These are phyloP conservation scores for Blastocystis sp. DNA, from an alignment of 352 stramenopile species.

Conservation along the genomic window DNA sequence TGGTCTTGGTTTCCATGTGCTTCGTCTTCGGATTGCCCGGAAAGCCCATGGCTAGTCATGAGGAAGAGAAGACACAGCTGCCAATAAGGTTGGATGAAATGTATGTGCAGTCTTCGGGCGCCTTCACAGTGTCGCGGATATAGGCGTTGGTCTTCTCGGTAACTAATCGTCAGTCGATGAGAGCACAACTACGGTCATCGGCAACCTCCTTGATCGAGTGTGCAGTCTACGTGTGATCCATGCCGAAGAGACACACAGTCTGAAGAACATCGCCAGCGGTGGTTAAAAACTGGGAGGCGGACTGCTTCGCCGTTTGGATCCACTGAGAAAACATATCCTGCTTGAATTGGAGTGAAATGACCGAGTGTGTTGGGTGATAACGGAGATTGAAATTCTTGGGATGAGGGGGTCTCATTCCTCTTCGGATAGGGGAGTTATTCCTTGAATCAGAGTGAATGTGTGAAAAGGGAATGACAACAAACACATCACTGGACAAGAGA, in stretches of 20 bases:
- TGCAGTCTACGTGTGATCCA: slow-evolving; percentile 6
- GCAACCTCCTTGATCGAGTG: slow-evolving; percentile 47
- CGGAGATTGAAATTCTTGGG: not conserved
- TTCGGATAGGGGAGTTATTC: too few relatives aligned
- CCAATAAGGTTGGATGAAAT: slow-evolving; percentile 55
- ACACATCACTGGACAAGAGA: not conserved
- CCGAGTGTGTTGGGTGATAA: not conserved
- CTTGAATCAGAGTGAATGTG: not conserved
- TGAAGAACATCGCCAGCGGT: slow-evolving; percentile 19
- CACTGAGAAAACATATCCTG: slow-evolving; percentile 40
- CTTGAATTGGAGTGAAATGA: not conserved
- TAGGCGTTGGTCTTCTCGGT: slow-evolving; percentile 53
- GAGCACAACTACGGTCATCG: not conserved
- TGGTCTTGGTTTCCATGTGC: slow-evolving; percentile 10
- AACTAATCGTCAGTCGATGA: not conserved
- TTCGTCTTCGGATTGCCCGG: slow-evolving; percentile 63
- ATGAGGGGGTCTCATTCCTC: not conserved
- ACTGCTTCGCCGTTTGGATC: slow-evolving; percentile 42
- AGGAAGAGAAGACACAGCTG: not conserved
- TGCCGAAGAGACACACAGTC: not conserved
- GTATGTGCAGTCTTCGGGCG: slow-evolving; percentile 56
- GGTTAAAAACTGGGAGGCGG: slow-evolving; percentile 18
- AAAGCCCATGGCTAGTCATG: slow-evolving; percentile 61
- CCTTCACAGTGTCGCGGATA: slow-evolving; percentile 37
- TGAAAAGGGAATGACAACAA: slow-evolving; percentile 20